Evolutionary conservation across 768 basidiomycete genomes (phyloP), one percentile per base, ranked within the genome.

Genomic region (Suillus paluster): DNA sequence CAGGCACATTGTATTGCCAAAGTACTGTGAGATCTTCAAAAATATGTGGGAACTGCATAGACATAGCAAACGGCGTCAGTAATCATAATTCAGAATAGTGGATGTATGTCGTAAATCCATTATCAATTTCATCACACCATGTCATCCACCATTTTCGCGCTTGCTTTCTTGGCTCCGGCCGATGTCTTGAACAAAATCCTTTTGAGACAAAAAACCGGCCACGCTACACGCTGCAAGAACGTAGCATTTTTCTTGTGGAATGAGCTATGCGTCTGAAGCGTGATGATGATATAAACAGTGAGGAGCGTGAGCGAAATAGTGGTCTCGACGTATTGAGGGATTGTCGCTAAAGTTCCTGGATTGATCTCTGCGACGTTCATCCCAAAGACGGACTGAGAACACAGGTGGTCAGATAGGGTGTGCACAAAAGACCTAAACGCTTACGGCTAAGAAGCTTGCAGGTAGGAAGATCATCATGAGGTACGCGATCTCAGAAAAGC

Each of bases 391-490:
- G 21, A 45, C 44, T 45, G 4, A 21, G 11, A 11, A 23, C 21
- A 23, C 23, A 45, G 11, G 12, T 5, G 12, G 45, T 45, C 45
- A 45, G 45, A 45, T 15, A 38, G 14, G 12, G 21, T 45, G 12
- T 14, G 12, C 21, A 14, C 5, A 23, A 44, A 44, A 45, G 21
- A 45, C 21, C 21, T 45, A 11, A 23, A 15, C 15, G 14, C 46
- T 46, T 46, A 59, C 58, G 4, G 42, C 58, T 6, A 21, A 50
- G 57, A 85, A 83, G 6, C 78, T 76, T 3, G 81, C 78, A 0
- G 84, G 84, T 15, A 85, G 74, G 69, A 85, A 86, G 30, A 83
- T 67, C 82, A 84, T 84, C 0, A 83, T 83, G 4, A 86, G 69
- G 60, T 82, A 83, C 0, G 81, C 74, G 25, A 85, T 79, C 61